Evolutionary conservation across 768 basidiomycete genomes (phyloP).

Genomic region (Kwoniella shandongensis): DNA sequence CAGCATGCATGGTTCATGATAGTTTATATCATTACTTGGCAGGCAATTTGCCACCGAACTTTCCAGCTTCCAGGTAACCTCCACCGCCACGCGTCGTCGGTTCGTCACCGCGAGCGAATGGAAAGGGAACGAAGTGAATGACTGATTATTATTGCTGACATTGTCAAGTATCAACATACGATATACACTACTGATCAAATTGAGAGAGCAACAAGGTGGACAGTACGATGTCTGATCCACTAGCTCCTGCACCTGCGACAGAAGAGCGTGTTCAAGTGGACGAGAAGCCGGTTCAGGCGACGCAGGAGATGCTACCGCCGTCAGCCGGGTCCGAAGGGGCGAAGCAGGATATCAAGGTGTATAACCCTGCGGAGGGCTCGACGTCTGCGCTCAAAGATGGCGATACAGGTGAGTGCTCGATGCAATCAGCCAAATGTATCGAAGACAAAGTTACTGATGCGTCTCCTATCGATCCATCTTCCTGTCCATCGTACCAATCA

Average conservation of each 20-base stretch:
- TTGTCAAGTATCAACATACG: too few relatives aligned
- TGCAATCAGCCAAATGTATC: too few relatives aligned
- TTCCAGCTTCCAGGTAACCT: slow-evolving; percentile 2
- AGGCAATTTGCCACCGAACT: background rate
- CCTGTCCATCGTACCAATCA: background rate
- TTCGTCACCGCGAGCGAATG: background rate
- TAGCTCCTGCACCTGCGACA: too few relatives aligned
- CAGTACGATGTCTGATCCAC: background rate
- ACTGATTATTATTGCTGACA: too few relatives aligned
- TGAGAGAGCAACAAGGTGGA: background rate
- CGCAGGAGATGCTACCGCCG: too few relatives aligned
- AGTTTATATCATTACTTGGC: background rate
- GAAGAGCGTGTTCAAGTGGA: too few relatives aligned
- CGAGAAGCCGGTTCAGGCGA: too few relatives aligned
- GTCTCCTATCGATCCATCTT: background rate
- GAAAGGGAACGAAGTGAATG: background rate
- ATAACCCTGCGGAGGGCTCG: slow-evolving; percentile 11
- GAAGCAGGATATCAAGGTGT: slow-evolving; percentile 11
- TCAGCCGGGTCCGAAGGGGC: too few relatives aligned
- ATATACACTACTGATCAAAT: background rate
- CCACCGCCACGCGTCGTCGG: slow-evolving; percentile 5
- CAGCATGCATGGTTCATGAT: background rate
- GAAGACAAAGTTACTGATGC: background rate
- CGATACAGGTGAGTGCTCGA: background rate
- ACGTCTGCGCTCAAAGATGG: background rate